Base-by-base conservation (phyloP, 2,329 filamentous ascomycete species). In the Calcarisporium arbuscula region DNA sequence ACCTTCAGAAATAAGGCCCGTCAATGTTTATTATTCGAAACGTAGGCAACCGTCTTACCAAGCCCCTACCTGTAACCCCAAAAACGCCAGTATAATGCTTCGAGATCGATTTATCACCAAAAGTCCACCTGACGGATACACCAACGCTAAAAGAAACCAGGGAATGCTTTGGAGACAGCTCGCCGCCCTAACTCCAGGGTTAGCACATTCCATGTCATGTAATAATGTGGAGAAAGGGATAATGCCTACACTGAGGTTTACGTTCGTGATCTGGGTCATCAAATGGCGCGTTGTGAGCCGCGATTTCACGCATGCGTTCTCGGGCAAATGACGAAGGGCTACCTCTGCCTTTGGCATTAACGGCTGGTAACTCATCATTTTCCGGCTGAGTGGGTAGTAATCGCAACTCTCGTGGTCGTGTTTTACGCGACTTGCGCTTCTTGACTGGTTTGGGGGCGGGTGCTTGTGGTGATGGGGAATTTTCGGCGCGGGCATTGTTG, bases 271-370 rank as follows among this genome's bases (percentile, higher is more conserved):
- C 62, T 7, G 61, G 61, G 28, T 67, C 63, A 19, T 64, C 62
- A 40, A 67, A 58, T 21, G 63, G 62, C 34, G 62, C 60, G 30
- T 62, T 62, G 20, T 55, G 61, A 32, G 57, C 57, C 8, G 63
- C 63, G 40, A 67, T 61, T 31, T 64, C 53, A 28, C 61, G 57
- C 60, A 67, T 67, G 14, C 62, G 56, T 40, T 64, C 57, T 30
- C 63, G 54, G 18, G 63, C 61, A 48, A 66, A 62, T 7, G 62
- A 64, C 5, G 64, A 67, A 4, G 63, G 63, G 39, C 62, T 65
- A 31, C 53, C 53, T 19, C 60, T 59, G 16, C 62, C 58, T 21
- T 46, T 47, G 17, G 46, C 43, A 22, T 48, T 46, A 17, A 45
- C 40, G 12, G 50, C 49, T 11, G 41, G 49, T 22, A 54, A 38